Evolutionary conservation across 1,284 basidiomycete genomes (phyloP).

Genomic region (Melampsora americana): DNA sequence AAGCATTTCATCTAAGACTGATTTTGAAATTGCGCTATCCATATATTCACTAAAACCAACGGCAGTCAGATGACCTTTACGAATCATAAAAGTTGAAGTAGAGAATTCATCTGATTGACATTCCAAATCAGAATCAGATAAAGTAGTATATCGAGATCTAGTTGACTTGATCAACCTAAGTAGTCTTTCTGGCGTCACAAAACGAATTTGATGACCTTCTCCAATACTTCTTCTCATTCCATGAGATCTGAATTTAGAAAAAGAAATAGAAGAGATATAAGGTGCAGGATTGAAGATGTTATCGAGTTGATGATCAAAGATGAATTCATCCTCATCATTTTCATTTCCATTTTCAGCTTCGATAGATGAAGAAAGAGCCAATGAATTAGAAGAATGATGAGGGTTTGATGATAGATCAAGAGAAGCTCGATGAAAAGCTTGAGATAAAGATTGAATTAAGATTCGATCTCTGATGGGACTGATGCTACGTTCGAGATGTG

Average conservation of each 20-base stretch:
- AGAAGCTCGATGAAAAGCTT: slow-evolving; percentile 28
- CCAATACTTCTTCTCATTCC: slow-evolving; percentile 35
- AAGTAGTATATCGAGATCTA: slow-evolving; percentile 15
- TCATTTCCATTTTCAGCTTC: background rate
- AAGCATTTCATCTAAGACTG: slow-evolving; percentile 29
- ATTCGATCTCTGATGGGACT: slow-evolving; percentile 24
- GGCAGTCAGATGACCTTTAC: slow-evolving; percentile 30
- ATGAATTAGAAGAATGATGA: background rate
- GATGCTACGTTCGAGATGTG: slow-evolving; percentile 15
- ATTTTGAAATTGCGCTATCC: slow-evolving; percentile 38
- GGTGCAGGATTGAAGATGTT: slow-evolving; percentile 31
- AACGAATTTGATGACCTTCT: slow-evolving; percentile 15
- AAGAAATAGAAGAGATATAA: slow-evolving; percentile 31
- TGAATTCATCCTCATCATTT: slow-evolving; percentile 24
- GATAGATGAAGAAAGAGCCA: background rate
- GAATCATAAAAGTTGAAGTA: background rate
- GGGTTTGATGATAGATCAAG: too few species aligned
- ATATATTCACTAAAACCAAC: slow-evolving; percentile 41
- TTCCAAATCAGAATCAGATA: background rate
- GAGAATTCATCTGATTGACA: background rate
- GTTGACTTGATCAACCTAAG: slow-evolving; percentile 25
- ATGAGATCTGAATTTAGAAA: slow-evolving; percentile 34
- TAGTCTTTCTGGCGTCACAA: slow-evolving; percentile 28
- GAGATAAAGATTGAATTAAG: slow-evolving; percentile 17
- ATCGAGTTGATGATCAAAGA: slow-evolving; percentile 31